Percentiles rank a stretch among this genome's conserved stretches.
These are phyloP conservation scores for Cyclotella distinguenda DNA, from an alignment of 108 stramenopile species.

Conservation along the genomic window DNA sequence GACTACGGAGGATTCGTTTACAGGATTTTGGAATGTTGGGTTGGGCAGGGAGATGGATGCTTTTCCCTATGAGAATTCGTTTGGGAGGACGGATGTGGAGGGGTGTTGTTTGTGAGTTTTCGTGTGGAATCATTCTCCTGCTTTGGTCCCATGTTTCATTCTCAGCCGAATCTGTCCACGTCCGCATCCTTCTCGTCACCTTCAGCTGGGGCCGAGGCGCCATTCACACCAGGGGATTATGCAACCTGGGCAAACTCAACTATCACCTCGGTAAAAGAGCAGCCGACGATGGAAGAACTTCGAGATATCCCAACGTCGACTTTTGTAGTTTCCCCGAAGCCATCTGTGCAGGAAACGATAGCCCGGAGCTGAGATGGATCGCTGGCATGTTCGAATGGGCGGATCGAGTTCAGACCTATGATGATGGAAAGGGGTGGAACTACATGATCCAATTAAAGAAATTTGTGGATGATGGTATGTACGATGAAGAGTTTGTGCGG, in stretches of 20 bases:
- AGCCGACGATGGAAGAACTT: slow-evolving; percentile 12
- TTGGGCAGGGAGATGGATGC: slow-evolving; percentile 13
- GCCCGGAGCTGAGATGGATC: slow-evolving; percentile 39
- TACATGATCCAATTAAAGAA: slow-evolving; percentile 35
- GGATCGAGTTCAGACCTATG: slow-evolving; percentile 46
- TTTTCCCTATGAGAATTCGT: slow-evolving; percentile 34
- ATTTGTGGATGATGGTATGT: slow-evolving; percentile 41
- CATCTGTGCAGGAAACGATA: slow-evolving; percentile 29
- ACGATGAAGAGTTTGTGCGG: slow-evolving; percentile 22
- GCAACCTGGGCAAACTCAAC: slow-evolving; percentile 52
- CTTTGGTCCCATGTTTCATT: not conserved
- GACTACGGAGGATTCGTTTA: slow-evolving; percentile 18
- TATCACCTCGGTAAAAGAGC: slow-evolving; percentile 43
- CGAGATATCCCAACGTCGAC: slow-evolving; percentile 28
- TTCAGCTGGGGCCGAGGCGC: slow-evolving; percentile 54
- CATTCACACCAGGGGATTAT: slow-evolving; percentile 42
- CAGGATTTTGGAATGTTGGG: slow-evolving; percentile 43
- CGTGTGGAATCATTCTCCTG: not conserved
- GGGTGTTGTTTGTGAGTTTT: slow-evolving; percentile 44
- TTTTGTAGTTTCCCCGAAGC: slow-evolving; percentile 38
- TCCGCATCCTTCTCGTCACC: not conserved
- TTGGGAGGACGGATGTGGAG: slow-evolving; percentile 48
- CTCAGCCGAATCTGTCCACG: not conserved
- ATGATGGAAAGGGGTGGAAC: slow-evolving; percentile 30
- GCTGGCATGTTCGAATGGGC: slow-evolving; percentile 47